Conservation (phyloP, 2,329 filamentous ascomycete species). For the Pyrenophora tritici-repentis region DNA sequence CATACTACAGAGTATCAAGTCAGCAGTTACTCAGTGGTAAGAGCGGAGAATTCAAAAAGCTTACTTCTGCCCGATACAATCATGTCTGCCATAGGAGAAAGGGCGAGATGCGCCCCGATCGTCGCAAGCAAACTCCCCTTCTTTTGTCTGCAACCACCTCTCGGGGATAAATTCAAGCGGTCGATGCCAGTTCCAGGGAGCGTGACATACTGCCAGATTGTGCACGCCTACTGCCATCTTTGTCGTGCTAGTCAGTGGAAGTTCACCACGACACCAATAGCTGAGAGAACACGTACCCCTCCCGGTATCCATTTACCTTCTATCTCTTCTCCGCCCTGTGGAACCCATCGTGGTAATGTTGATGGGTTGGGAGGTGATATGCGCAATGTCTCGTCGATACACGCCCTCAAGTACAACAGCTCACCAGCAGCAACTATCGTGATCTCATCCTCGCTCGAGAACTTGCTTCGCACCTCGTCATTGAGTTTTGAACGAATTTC, state of each 20-base stretch:
- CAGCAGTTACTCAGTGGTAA: not conserved
- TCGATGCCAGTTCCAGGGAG: slow-evolving; percentile 5
- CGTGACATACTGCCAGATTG: slow-evolving; percentile 4
- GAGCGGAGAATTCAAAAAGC: not conserved
- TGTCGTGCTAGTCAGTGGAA: not conserved
- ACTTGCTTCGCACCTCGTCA: slow-evolving; percentile 3
- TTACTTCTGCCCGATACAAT: slow-evolving; percentile 7
- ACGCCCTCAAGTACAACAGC: slow-evolving; percentile 2
- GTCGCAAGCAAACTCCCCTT: slow-evolving; percentile 1
- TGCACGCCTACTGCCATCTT: slow-evolving; percentile 5
- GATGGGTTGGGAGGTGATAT: slow-evolving; percentile 5
- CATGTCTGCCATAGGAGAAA: slow-evolving; percentile 7
- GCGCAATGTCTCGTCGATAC: slow-evolving; percentile 5
- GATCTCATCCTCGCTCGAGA: slow-evolving; percentile 2
- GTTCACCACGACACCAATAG: not conserved
- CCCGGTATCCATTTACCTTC: slow-evolving; percentile 6
- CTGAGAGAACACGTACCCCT: not conserved
- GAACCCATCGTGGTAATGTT: slow-evolving; percentile 5
- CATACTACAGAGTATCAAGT: not conserved
- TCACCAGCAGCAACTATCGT: slow-evolving; percentile 6
- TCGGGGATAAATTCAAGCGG: slow-evolving; percentile 6
- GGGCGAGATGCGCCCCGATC: slow-evolving; percentile 5
- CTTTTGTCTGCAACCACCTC: slow-evolving; percentile 8
- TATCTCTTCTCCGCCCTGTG: slow-evolving; percentile 6
- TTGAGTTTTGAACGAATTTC: not conserved